Conservation (phyloP, 2,329 filamentous ascomycete genomes). For the Grosmannia clavigera region DNA sequence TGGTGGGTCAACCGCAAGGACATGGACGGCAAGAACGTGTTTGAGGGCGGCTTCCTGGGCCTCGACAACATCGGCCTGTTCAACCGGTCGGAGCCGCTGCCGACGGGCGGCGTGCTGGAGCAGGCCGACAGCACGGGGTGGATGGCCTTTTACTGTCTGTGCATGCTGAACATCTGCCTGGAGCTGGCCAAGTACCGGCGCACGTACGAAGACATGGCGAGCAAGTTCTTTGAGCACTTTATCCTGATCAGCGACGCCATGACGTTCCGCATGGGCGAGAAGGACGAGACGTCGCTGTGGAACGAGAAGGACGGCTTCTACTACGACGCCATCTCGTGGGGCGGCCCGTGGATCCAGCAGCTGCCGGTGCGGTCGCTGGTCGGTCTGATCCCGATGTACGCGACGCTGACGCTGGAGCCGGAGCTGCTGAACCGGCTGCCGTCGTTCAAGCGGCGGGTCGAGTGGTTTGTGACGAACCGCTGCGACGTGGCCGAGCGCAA, state of each 20-base stretch:
- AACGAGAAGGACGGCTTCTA: slow-evolving; percentile 96
- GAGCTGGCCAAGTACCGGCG: slow-evolving; percentile 91
- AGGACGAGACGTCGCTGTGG: slow-evolving; percentile 76
- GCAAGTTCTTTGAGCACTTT: slow-evolving; percentile 98
- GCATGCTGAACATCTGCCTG: slow-evolving; percentile 92
- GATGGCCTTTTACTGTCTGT: slow-evolving; percentile 97
- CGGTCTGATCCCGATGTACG: slow-evolving; percentile 85
- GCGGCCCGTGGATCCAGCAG: slow-evolving; percentile 85
- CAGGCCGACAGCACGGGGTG: slow-evolving; percentile 96
- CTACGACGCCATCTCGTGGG: slow-evolving; percentile 96
- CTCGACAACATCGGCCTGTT: slow-evolving; percentile 96
- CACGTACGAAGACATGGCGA: slow-evolving; percentile 92
- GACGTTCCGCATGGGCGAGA: slow-evolving; percentile 63
- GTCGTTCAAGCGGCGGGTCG: slow-evolving; percentile 79
- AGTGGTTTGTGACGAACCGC: slow-evolving; percentile 88
- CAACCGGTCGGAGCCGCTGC: slow-evolving; percentile 89
- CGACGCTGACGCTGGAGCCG: slow-evolving; percentile 82
- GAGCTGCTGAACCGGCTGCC: slow-evolving; percentile 87
- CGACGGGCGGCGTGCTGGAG: slow-evolving; percentile 85
- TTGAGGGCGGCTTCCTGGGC: slow-evolving; percentile 90
- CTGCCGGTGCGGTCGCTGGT: slow-evolving; percentile 86
- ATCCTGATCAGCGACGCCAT: slow-evolving; percentile 96
- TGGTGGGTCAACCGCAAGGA: slow-evolving; percentile 99
- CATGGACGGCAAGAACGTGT: slow-evolving; percentile 87
- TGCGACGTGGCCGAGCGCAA: slow-evolving; percentile 83